Evolutionary conservation across 805 yeast genomes (phyloP), one percentile per base, ranked within the genome.

Genomic region (Wickerhamomyces silvicola): DNA sequence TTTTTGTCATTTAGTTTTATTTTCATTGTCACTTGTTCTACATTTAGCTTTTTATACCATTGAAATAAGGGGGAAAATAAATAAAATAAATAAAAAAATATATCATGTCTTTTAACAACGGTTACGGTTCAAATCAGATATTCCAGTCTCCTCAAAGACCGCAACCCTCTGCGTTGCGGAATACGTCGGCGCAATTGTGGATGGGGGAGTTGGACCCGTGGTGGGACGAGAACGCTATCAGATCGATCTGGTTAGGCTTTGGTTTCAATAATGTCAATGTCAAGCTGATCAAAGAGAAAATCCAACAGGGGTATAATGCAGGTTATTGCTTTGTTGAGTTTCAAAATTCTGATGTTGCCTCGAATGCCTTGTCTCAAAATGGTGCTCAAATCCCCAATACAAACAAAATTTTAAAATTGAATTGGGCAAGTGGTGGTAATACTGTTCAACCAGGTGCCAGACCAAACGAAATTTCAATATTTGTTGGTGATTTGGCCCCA

Each of bases 161-260:
- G n/a, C n/a, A n/a, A n/a, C 31, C 37, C 30, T 25, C 38, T 24
- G 8, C 40, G 19, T 30, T 41, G 10, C 45, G 31, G 26, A 39
- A 33, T 43, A 36, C 20, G 37, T 22, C 50, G 36, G 33, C 56
- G 18, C 66, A 62, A 34, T 50, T 82, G 30, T 82, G 88, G 81
- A 88, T 87, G 95, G 97, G 96, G 15, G 96, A 85, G 47, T 60
- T 87, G 27, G 95, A 86, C 45, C 83, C 83, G 8, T 64, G 72
- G 53, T 83, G 95, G 87, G 84, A 81, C 38, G 96, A 87, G 52
- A 54, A 61, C 24, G 62, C 71, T 10, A 70, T 88, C 32, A 66
- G 66, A 30, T 71, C 72, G 37, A 70, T 87, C 28, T 87, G 95
- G 96, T 54, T 68, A 4, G 48, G 68, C 16, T 58, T 79, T 10